These are phyloP conservation scores for Boechera stricta DNA, from an alignment of 345 rosid genomes.

Conservation along the genomic window DNA sequence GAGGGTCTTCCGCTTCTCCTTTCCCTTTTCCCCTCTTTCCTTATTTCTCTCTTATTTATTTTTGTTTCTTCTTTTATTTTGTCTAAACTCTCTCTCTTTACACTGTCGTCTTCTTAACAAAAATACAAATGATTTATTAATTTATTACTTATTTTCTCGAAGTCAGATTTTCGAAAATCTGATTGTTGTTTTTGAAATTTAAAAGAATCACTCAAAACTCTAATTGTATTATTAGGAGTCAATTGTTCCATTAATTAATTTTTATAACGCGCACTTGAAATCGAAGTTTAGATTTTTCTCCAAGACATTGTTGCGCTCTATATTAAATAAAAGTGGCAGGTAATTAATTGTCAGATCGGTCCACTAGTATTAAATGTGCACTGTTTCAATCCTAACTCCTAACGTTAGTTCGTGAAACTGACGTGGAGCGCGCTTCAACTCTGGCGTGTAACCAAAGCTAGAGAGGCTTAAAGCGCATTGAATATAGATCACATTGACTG, in stretches of 20 bases:
- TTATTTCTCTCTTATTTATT: neutral
- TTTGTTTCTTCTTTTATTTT: neutral
- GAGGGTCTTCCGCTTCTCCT: slow-evolving; percentile 18
- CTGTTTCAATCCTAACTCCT: neutral
- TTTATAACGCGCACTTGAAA: neutral
- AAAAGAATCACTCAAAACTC: neutral
- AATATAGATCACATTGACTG: slow-evolving; percentile 3
- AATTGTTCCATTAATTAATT: neutral
- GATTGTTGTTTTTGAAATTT: no score
- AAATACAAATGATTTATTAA: no score
- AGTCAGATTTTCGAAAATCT: no score
- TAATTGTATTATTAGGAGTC: neutral
- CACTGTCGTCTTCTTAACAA: neutral
- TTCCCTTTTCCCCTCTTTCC: slow-evolving; percentile 15
- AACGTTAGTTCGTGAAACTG: slow-evolving; percentile 21
- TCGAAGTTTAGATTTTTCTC: no score
- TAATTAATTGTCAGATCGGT: neutral
- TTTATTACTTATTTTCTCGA: no score
- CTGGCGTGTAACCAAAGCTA: slow-evolving; percentile 21
- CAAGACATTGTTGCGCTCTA: neutral
- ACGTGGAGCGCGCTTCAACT: slow-evolving; percentile 33
- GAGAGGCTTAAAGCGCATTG: neutral
- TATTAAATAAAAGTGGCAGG: neutral
- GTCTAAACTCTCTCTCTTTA: neutral
- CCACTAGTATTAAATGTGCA: neutral